Evolutionary conservation across 1,284 basidiomycete species (phyloP).

Genomic region (Mycena sp.): DNA sequence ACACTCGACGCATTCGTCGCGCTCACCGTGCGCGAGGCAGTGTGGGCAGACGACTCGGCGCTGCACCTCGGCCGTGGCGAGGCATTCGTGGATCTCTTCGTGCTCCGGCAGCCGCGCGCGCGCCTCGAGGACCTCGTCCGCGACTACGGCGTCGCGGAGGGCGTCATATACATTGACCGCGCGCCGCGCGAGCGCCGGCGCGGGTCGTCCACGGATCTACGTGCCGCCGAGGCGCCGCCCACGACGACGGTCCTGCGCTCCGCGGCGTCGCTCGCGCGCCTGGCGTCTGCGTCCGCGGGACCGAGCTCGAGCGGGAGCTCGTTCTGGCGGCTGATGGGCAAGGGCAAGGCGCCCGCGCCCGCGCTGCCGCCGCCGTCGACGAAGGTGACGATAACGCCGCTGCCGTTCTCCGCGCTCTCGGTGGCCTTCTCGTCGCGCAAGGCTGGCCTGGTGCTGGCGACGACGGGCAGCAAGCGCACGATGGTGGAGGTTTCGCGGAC

Average conservation of each 20-base stretch:
- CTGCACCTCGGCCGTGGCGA: conserved; percentile 73
- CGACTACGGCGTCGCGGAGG: conserved; percentile 63
- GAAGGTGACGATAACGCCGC: conserved; percentile 41
- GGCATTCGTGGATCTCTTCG: conserved; percentile 75
- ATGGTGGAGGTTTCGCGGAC: conserved; percentile 63
- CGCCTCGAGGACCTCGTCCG: conserved; percentile 78
- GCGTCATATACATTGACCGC: conserved; percentile 55
- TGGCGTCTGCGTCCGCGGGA: conserved; percentile 5
- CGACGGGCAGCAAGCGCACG: conserved; percentile 45
- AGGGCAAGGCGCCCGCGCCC: conserved; percentile 10
- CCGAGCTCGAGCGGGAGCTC: conserved; percentile 12
- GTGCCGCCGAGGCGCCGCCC: not conserved
- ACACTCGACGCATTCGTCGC: conserved; percentile 82
- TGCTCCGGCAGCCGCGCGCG: conserved; percentile 74
- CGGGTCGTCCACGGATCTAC: conserved; percentile 6
- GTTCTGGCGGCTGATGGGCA: conserved; percentile 23
- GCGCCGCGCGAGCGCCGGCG: no score
- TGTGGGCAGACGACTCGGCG: conserved; percentile 74
- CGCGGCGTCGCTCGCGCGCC: conserved; percentile 20
- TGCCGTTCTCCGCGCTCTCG: conserved; percentile 64
- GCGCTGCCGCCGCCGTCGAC: conserved; percentile 17
- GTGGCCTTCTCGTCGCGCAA: conserved; percentile 67
- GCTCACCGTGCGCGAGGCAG: conserved; percentile 80
- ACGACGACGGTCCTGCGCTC: conserved; percentile 25
- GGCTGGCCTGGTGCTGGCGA: conserved; percentile 61